Evolutionary conservation across 768 basidiomycete species (phyloP), one percentile per base, ranked within the genome.

Genomic region (Hysterangium stoloniferum): DNA sequence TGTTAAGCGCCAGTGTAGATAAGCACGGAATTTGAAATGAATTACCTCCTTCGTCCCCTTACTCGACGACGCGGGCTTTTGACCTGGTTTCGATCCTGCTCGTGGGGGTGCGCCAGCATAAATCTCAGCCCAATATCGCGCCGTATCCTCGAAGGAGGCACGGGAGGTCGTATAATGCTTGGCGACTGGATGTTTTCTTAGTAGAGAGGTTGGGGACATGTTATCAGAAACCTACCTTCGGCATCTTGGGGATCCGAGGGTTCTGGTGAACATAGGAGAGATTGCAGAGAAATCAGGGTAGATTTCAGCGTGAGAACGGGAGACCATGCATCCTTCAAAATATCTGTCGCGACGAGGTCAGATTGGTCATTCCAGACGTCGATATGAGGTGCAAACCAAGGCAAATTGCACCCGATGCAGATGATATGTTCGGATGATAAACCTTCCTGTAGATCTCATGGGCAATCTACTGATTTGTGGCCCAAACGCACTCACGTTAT

Each of bases 211-310:
- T 15, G 31, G 31, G 32, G 4, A 20, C 24, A 8, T 25, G n/a
- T 19, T 15, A 12, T 24, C 24, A 12, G 42, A 28, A 22, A 33
- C 11, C 45, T 38, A 67, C 68, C 68, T 68, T 98, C 93, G 0
- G 94, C 95, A 62, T 98, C 95, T 68, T 97, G 94, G 0, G 94
- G 95, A 62, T 97, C 95, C 56, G 86, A 88, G 6, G 95, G 94
- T 63, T 96, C 92, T 0, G 95, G 95, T 7, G 84, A 86, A 66
- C 92, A 95, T 15, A 98, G 74, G 20, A 97, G 74, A 33, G 87
- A 90, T 64, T 97, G 95, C 12, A 98, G 76, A 2, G 91, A 94
- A 63, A 98, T 94, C 60, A 98, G 71, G 1, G 95, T 97, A 36
- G 90, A 92, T 66, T 96, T 97, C 62, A 98, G 83, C 1, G 94